phyloP scores from a whole-genome alignment of 805 yeast species.

The Candida sphagnicola region DNA sequence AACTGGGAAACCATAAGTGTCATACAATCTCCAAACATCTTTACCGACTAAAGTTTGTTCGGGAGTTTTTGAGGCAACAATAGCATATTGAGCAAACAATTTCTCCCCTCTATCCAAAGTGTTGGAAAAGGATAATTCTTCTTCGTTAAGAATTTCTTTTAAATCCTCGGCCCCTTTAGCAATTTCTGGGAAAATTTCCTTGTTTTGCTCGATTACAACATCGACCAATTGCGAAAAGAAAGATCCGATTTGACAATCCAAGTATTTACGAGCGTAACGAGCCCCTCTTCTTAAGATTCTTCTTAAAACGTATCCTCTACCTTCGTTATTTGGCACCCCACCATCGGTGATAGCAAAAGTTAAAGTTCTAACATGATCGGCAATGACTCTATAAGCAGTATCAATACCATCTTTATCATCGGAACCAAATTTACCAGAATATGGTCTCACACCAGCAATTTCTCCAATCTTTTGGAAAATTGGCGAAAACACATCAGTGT shows the following conservation, averaged over 20 bases:
- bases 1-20: constrained; percentile 98
- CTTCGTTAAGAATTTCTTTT: constrained; percentile 91
- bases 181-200: constrained; percentile 90
- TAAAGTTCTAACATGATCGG: constrained; percentile 97
- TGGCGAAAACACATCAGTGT: constrained; percentile 94
- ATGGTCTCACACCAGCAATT: constrained; percentile 88
- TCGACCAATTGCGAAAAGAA: constrained; percentile 93
- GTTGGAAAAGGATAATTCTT: constrained; percentile 90
- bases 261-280: constrained; percentile 92
- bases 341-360: constrained; percentile 97
- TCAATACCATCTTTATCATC: constrained; percentile 95
- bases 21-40: constrained; percentile 98
- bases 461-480: constrained; percentile 83
- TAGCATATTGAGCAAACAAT: constrained; percentile 89
- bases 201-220: constrained; percentile 83
- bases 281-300: constrained; percentile 98
- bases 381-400: constrained; percentile 96
- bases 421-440: constrained; percentile 87
- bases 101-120: constrained; percentile 98
- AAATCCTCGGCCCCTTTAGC: constrained; percentile 65
- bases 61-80: constrained; percentile 70
- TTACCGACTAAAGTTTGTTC: constrained; percentile 80
- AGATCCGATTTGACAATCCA: constrained; percentile 91
- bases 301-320: constrained; percentile 97
- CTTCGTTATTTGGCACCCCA: constrained; percentile 98